Conservation (phyloP, 1,139 yeast genomes). For the Meyerozyma athensensis region DNA sequence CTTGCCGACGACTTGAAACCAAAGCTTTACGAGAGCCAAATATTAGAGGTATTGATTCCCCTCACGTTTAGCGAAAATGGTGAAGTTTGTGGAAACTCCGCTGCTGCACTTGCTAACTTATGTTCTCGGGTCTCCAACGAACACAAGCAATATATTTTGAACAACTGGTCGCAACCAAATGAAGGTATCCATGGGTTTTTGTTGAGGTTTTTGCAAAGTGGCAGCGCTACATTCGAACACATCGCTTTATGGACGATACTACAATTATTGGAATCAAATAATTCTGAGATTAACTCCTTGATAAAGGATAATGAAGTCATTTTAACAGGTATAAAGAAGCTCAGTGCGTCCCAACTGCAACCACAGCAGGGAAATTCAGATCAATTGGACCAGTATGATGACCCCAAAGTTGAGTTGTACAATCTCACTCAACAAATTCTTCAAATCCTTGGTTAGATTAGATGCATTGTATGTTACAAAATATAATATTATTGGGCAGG, state of each 20-base stretch:
- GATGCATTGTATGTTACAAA: too few species aligned
- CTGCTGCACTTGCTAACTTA: constrained; percentile 94
- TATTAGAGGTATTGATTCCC: constrained; percentile 86
- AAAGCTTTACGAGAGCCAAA: constrained; percentile 76
- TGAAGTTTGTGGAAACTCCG: constrained; percentile 97
- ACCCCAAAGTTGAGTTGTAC: constrained; percentile 66
- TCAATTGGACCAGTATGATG: constrained; percentile 42
- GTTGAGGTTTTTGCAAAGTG: constrained; percentile 71
- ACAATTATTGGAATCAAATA: constrained; percentile 86
- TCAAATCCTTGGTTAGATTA: constrained; percentile 39
- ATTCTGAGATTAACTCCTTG: constrained; percentile 58
- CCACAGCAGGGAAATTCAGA: constrained; percentile 25
- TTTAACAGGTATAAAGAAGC: constrained; percentile 51
- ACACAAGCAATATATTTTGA: constrained; percentile 69
- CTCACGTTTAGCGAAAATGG: constrained; percentile 83
- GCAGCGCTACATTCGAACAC: constrained; percentile 95
- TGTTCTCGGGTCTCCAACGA: constrained; percentile 81
- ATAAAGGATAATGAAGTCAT: constrained; percentile 60
- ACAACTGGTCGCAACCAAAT: constrained; percentile 74
- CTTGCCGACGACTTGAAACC: constrained; percentile 92
- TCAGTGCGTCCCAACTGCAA: constrained; percentile 39
- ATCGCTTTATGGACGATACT: constrained; percentile 96
- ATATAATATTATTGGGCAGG: not conserved
- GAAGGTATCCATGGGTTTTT: constrained; percentile 88
- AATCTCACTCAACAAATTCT: constrained; percentile 78